Evolutionary conservation across 2,329 filamentous ascomycete genomes (phyloP).

Genomic region (Tetracladium maxilliforme): DNA sequence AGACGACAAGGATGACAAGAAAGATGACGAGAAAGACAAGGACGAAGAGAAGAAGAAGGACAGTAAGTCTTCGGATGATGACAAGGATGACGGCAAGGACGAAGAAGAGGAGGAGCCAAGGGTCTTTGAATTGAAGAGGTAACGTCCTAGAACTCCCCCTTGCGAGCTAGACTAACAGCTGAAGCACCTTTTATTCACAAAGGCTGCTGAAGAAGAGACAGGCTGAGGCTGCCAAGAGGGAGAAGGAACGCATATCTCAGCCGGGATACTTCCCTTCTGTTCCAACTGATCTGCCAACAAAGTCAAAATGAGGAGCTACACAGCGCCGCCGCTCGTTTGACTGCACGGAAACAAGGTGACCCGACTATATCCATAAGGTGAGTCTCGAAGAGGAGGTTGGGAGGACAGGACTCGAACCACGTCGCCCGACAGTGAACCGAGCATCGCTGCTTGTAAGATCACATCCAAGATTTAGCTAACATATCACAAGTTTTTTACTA

Average conservation of each 20-base stretch:
- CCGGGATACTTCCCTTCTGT: constrained; percentile 76
- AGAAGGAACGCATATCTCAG: constrained; percentile 65
- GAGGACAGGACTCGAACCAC: too few species aligned
- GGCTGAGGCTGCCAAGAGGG: constrained; percentile 65
- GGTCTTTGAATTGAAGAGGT: constrained; percentile 76
- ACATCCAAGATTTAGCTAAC: too few species aligned
- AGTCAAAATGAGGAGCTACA: too few species aligned
- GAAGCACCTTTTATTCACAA: constrained; percentile 63
- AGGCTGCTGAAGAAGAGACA: constrained; percentile 66
- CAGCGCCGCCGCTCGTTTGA: too few species aligned
- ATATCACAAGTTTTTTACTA: too few species aligned
- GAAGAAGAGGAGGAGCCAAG: constrained; percentile 52
- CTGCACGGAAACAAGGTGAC: too few species aligned
- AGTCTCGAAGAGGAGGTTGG: too few species aligned
- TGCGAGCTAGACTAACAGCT: constrained; percentile 1
- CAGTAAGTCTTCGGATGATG: too few species aligned
- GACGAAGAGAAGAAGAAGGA: constrained; percentile 16
- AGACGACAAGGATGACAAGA: constrained; percentile 23
- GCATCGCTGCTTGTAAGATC: too few species aligned
- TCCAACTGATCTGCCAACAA: constrained; percentile 47
- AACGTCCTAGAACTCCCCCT: constrained; percentile 6
- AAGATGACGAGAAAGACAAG: constrained; percentile 21
- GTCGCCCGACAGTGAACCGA: too few species aligned
- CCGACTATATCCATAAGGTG: too few species aligned
- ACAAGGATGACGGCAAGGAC: constrained; percentile 7